phyloP scores from a whole-genome alignment of 1,284 basidiomycete genomes.

The Ceratobasidium sp. region DNA sequence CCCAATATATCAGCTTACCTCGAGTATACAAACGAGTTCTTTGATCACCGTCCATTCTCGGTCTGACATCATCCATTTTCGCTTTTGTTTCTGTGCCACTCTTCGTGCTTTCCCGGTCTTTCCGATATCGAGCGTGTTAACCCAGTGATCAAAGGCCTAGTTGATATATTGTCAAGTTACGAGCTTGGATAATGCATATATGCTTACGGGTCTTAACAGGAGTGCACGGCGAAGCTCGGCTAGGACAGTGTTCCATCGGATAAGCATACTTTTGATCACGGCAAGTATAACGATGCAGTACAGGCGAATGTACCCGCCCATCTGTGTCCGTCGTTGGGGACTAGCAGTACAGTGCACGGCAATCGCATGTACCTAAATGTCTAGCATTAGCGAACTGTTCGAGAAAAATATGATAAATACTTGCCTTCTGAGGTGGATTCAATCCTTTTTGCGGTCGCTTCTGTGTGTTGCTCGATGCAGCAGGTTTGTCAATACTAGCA shows the following conservation, averaged over 20 bases:
- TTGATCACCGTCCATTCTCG: not conserved
- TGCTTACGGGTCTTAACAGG: constrained; percentile 1
- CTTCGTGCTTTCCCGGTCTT: constrained; percentile 7
- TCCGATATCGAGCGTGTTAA: constrained; percentile 3
- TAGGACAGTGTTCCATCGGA: constrained; percentile 17
- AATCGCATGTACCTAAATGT: constrained; percentile 11
- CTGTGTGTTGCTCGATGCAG: not conserved
- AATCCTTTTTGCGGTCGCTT: not conserved
- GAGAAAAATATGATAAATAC: not conserved
- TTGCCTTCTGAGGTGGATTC: constrained; percentile 6
- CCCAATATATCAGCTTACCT: not conserved
- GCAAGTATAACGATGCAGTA: not conserved
- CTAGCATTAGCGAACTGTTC: not conserved
- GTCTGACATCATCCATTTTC: constrained; percentile 17
- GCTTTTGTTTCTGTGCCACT: not conserved
- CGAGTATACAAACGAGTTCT: constrained; percentile 6
- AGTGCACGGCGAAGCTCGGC: constrained; percentile 10
- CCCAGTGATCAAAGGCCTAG: constrained; percentile 23
- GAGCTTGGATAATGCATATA: not conserved
- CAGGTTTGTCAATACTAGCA: not conserved
- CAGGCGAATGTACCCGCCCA: not conserved
- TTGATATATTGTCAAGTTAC: too few relatives aligned
- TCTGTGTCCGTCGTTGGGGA: not conserved
- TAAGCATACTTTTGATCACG: constrained; percentile 13
- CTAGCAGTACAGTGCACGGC: constrained; percentile 16